These are phyloP conservation scores for Ceratobasidium sp. DNA, from an alignment of 1,284 basidiomycete genomes.

Conservation along the genomic window DNA sequence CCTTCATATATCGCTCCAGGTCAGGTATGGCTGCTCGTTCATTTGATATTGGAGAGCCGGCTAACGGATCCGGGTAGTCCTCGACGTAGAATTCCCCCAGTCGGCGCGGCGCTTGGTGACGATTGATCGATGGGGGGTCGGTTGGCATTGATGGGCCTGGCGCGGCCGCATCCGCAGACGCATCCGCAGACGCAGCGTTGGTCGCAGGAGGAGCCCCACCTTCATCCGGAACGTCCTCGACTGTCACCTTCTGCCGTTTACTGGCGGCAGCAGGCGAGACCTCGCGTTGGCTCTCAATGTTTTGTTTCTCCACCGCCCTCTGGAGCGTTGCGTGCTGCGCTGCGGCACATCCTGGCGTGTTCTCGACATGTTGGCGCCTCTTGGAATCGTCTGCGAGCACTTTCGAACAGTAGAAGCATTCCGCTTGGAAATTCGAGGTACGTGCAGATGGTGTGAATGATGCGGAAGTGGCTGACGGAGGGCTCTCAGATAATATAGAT, in stretches of 20 bases:
- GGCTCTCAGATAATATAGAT: too few relatives aligned
- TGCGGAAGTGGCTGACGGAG: neutral
- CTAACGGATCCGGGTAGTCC: constrained; percentile 12
- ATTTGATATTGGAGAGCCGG: constrained; percentile 1
- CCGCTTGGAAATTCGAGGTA: neutral
- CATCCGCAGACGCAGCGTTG: neutral
- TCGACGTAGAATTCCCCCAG: neutral
- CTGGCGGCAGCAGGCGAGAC: neutral
- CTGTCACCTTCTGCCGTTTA: neutral
- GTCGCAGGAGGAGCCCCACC: neutral
- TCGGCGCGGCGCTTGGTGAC: neutral
- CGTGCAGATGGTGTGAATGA: neutral
- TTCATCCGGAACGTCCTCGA: neutral
- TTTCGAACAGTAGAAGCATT: neutral
- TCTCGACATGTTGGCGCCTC: neutral
- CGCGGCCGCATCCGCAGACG: neutral
- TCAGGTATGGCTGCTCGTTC: neutral
- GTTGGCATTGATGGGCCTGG: neutral
- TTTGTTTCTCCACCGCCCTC: too few relatives aligned
- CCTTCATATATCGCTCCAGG: neutral
- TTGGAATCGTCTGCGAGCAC: neutral
- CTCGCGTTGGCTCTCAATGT: too few relatives aligned
- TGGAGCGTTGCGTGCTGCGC: neutral
- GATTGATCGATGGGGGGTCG: too few relatives aligned
- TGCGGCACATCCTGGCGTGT: neutral